phyloP scores from a whole-genome alignment of 1,284 basidiomycete genomes.

The Bondarzewia mesenterica region DNA sequence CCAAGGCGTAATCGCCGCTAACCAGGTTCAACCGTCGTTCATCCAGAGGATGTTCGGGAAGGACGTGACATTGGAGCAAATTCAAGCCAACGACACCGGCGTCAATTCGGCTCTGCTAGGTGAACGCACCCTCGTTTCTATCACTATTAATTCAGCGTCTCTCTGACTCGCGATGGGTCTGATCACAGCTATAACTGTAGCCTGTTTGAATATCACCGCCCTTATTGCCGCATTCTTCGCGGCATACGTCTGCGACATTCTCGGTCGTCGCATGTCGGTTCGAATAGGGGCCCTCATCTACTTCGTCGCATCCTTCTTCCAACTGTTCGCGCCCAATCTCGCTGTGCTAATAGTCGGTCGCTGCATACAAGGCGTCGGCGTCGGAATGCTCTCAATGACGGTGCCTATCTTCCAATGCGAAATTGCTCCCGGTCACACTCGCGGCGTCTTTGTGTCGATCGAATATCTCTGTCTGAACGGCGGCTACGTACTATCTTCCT shows the following conservation, averaged over 20 bases:
- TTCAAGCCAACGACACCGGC: slow-evolving; percentile 33
- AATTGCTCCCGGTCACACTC: slow-evolving; percentile 43
- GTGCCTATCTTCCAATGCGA: slow-evolving; percentile 46
- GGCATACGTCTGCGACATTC: slow-evolving; percentile 40
- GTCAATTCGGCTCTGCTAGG: slow-evolving; percentile 41
- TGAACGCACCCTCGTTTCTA: slow-evolving; percentile 15
- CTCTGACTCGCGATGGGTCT: too few species aligned
- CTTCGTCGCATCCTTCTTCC: slow-evolving; percentile 38
- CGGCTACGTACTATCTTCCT: slow-evolving; percentile 42
- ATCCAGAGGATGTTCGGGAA: slow-evolving; percentile 38
- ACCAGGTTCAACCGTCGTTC: slow-evolving; percentile 45
- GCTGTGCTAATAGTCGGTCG: slow-evolving; percentile 35
- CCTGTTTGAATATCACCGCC: slow-evolving; percentile 43
- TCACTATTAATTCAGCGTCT: neutral
- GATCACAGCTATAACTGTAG: slow-evolving; percentile 38
- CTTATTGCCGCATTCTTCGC: slow-evolving; percentile 36
- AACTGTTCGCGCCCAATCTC: slow-evolving; percentile 36
- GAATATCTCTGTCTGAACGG: slow-evolving; percentile 44
- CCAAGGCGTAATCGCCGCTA: slow-evolving; percentile 43
- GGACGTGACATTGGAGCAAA: slow-evolving; percentile 32
- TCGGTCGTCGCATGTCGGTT: slow-evolving; percentile 42
- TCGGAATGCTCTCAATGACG: slow-evolving; percentile 46
- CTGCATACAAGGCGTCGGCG: slow-evolving; percentile 37
- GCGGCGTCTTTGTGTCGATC: slow-evolving; percentile 43
- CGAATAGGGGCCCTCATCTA: slow-evolving; percentile 41